Conservation (phyloP, 148 eudicot genomes). For the Silene latifolia region DNA sequence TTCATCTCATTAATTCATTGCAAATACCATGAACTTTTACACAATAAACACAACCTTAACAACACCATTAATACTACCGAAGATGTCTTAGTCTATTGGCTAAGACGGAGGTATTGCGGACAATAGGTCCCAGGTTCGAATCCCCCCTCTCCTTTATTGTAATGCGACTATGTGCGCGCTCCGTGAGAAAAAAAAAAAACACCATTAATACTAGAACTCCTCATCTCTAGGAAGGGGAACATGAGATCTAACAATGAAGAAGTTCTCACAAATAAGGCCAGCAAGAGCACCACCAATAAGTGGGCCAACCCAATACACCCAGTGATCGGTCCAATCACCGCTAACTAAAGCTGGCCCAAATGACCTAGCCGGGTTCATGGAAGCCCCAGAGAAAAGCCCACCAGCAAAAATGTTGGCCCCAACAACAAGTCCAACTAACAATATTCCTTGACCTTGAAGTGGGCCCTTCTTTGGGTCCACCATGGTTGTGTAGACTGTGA, state of each 20-base stretch:
- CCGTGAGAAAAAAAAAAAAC: no score
- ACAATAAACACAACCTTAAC: not conserved
- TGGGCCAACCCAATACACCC: slow-evolving; percentile 97
- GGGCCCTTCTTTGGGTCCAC: slow-evolving; percentile 90
- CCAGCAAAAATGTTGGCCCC: slow-evolving; percentile 90
- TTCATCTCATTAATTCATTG: not conserved
- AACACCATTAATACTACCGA: slow-evolving; percentile 15
- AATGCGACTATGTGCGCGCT: no score
- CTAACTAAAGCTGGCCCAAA: slow-evolving; percentile 84
- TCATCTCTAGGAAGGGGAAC: slow-evolving; percentile 54
- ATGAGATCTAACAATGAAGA: slow-evolving; percentile 66
- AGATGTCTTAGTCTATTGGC: no score
- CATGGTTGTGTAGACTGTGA: slow-evolving; percentile 79
- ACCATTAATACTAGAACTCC: slow-evolving; percentile 23
- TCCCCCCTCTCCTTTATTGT: no score
- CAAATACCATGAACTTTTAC: not conserved
- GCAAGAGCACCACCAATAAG: slow-evolving; percentile 87
- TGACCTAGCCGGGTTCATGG: slow-evolving; percentile 97
- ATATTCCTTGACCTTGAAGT: slow-evolving; percentile 67
- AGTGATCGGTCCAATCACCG: slow-evolving; percentile 78
- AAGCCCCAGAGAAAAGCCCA: slow-evolving; percentile 79
- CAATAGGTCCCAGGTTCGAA: no score
- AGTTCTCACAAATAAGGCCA: slow-evolving; percentile 69
- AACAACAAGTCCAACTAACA: slow-evolving; percentile 76
- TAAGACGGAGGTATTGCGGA: no score